Evolutionary conservation across 2,329 filamentous ascomycete genomes (phyloP), one percentile per base, ranked within the genome.

Genomic region (Colletotrichum liriopes): DNA sequence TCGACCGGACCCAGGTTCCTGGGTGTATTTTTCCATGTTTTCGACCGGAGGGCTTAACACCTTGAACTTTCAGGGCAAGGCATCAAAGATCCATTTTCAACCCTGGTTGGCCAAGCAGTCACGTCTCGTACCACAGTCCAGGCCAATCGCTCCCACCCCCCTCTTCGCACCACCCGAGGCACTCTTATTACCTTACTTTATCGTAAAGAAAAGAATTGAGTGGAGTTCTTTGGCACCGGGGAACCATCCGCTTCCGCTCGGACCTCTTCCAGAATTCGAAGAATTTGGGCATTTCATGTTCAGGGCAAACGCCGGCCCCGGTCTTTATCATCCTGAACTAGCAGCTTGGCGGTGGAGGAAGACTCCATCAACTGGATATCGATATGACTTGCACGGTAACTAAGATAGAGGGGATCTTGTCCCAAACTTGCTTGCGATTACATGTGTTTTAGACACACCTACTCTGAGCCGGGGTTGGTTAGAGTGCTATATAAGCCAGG

Each of bases 151-250:
- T 45, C 45, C 61, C 54, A 54, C 67, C 61, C 67, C 61, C 67
- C 67, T 65, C 61, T 35, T 41, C 61, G 23, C 51, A 65, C 52
- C 61, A 49, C 54, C 61, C 61, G 35, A 69, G 43, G 61, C n/a
- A 41, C 29, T 54, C 61, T 41, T 45, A 49, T 55, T 56, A 61
- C 63, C 49, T 67, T 67, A 61, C 55, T 32, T 71, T 67, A 71
- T 71, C 63, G 55, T 66, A 61, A 60, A 55, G 61, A 66, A 60
- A 67, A 61, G 23, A 35, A 55, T 60, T 41, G 62, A 20, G 67
- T 66, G 55, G 62, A 41, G 62, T 29, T 56, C n/a, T 55, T 61
- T n/a, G 32, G 59, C 47, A 29, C 67, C 63, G 63, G 47, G 62
- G 63, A 67, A 59, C 54, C 55, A 70, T 37, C 62, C 62, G 67